Percentiles rank a stretch among this genome's conserved stretches.
phyloP scores from a whole-genome alignment of 768 basidiomycete genomes.

The Boletus reticuloceps region DNA sequence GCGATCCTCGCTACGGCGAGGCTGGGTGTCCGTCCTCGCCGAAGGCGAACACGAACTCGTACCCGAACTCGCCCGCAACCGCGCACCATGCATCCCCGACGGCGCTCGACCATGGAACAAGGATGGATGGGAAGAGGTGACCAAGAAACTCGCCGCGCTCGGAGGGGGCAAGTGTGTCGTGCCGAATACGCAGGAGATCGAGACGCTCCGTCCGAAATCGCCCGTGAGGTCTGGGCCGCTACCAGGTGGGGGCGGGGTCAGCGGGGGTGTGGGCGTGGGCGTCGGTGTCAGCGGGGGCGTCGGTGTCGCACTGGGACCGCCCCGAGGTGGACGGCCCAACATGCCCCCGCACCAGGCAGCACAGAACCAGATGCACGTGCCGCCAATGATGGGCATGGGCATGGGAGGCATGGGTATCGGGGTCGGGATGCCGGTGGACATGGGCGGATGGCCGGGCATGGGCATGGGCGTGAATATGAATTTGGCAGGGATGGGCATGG shows the following conservation, averaged over 20 bases:
- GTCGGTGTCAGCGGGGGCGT: constrained; percentile 17
- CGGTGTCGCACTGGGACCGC: constrained; percentile 10
- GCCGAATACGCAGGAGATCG: constrained; percentile 76
- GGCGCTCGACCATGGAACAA: constrained; percentile 51
- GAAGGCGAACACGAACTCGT: constrained; percentile 59
- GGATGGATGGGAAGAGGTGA: constrained; percentile 62
- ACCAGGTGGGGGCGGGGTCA: constrained; percentile 25
- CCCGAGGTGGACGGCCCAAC: constrained; percentile 16
- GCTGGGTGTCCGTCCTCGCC: constrained; percentile 87
- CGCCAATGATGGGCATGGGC: constrained; percentile 44
- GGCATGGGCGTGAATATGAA: constrained; percentile 38
- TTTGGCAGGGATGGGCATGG: constrained; percentile 39
- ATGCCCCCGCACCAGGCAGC: constrained; percentile 15
- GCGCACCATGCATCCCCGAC: constrained; percentile 26
- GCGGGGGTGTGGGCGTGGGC: constrained; percentile 20
- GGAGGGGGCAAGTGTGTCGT: constrained; percentile 60
- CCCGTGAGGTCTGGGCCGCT: constrained; percentile 50
- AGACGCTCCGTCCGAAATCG: constrained; percentile 81
- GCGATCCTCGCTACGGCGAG: constrained; percentile 67
- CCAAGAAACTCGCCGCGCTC: constrained; percentile 47
- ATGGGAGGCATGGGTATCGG: constrained; percentile 42
- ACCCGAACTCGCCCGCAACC: constrained; percentile 33
- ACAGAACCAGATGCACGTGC: constrained; percentile 32
- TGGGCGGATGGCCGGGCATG: constrained; percentile 35
- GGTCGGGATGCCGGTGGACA: constrained; percentile 33